Conservation (phyloP, 73 alveolate genomes). For the Blepharisma stoltei region DNA sequence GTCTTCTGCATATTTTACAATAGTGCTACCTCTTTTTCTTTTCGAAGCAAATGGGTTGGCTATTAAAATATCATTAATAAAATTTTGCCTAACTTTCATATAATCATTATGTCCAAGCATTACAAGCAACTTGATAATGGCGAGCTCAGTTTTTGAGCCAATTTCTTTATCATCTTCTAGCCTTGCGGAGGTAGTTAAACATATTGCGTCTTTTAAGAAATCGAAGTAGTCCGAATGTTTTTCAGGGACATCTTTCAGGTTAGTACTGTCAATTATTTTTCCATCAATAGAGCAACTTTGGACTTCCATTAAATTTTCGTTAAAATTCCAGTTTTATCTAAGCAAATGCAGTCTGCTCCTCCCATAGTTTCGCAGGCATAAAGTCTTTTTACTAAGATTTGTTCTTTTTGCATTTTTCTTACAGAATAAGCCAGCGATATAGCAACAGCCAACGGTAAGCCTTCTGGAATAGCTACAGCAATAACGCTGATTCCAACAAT, state of each 20-base stretch:
- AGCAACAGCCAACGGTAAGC: slow-evolving; percentile 88
- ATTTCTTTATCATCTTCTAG: background rate
- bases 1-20: slow-evolving; percentile 42
- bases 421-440: slow-evolving; percentile 82
- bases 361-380: slow-evolving; percentile 95
- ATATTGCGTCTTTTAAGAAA: slow-evolving; percentile 23
- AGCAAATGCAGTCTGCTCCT: slow-evolving; percentile 81
- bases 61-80: slow-evolving; percentile 31
- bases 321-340: slow-evolving; percentile 93
- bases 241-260: background rate
- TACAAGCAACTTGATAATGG: background rate
- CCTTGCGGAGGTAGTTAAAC: slow-evolving; percentile 1
- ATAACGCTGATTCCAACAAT: slow-evolving; percentile 71
- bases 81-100: slow-evolving; percentile 29
- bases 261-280: background rate
- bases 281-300: slow-evolving; percentile 28
- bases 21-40: slow-evolving; percentile 67
- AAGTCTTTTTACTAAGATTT: slow-evolving; percentile 77
- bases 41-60: slow-evolving; percentile 68
- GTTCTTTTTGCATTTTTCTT: slow-evolving; percentile 77
- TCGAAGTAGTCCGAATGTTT: background rate
- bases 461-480: slow-evolving; percentile 93
- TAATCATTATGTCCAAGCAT: slow-evolving; percentile 18
- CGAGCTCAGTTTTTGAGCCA: slow-evolving; percentile 25
- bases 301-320: slow-evolving; percentile 70